Percentiles rank a stretch among this genome's conserved stretches.
These are phyloP conservation scores for Pachysolen tannophilus DNA, from an alignment of 805 yeast species.

Conservation along the genomic window DNA sequence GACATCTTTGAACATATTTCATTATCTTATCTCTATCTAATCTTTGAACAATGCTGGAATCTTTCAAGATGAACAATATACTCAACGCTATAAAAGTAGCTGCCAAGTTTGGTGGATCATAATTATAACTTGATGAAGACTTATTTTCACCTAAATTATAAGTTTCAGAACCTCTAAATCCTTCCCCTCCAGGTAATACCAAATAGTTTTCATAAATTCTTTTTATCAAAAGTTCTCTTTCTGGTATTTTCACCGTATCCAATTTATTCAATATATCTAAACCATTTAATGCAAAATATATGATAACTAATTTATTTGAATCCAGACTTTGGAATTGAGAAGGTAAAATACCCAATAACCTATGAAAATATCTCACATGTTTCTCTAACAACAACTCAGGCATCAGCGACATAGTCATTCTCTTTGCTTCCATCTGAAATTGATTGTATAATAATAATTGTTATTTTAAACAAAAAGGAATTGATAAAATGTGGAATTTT, in stretches of 20 bases:
- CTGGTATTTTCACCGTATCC: conserved; percentile 19
- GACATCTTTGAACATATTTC: conserved; percentile 53
- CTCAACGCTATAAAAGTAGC: conserved; percentile 73
- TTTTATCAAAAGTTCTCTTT: conserved; percentile 24
- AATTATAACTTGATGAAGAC: conserved; percentile 15
- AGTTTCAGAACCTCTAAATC: conserved; percentile 53
- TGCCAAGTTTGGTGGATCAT: conserved; percentile 60
- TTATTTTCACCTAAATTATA: conserved; percentile 22
- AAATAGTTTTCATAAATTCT: conserved; percentile 38
- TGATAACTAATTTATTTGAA: conserved; percentile 59
- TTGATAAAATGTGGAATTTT: too few species aligned
- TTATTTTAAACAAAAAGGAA: too few species aligned
- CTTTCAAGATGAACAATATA: conserved; percentile 42
- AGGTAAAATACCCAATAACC: conserved; percentile 25
- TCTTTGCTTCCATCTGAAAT: too few species aligned
- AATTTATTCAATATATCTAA: conserved; percentile 37
- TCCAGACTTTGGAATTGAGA: conserved; percentile 57
- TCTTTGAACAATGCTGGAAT: conserved; percentile 25
- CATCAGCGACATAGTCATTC: too few species aligned
- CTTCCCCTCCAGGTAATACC: conserved; percentile 27
- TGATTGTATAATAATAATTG: too few species aligned
- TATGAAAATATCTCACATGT: conserved; percentile 21
- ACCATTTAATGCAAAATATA: conserved; percentile 63
- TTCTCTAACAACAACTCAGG: conserved; percentile 9
- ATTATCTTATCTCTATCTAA: conserved; percentile 37